Percentiles rank a stretch among this genome's conserved stretches.
Evolutionary conservation across 768 basidiomycete species (phyloP).

Genomic region (Termitomyces sp.): DNA sequence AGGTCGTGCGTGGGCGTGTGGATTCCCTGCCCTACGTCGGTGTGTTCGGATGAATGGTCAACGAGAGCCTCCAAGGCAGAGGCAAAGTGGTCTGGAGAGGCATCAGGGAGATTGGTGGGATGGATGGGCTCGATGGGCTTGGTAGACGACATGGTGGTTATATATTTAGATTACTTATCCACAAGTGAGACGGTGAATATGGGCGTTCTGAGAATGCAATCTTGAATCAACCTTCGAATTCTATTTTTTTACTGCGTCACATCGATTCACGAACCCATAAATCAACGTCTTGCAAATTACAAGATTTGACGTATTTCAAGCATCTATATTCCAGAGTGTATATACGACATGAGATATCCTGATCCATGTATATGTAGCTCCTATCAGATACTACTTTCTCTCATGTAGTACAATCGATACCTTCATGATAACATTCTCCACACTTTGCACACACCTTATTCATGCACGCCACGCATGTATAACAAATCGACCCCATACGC

Average conservation of each 20-base stretch:
- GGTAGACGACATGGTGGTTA: background rate
- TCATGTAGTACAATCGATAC: slow-evolving; percentile 23
- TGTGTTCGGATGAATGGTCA: slow-evolving; percentile 23
- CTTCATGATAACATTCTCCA: slow-evolving; percentile 33
- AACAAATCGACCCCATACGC: background rate
- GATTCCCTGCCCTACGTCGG: slow-evolving; percentile 24
- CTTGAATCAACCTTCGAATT: background rate
- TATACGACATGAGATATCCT: background rate
- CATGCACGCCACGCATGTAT: slow-evolving; percentile 28
- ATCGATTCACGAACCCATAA: too few relatives aligned
- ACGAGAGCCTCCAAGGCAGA: slow-evolving; percentile 29
- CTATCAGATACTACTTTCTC: background rate
- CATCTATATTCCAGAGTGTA: background rate
- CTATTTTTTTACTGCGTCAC: too few relatives aligned
- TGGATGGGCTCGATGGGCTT: slow-evolving; percentile 18
- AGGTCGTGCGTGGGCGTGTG: slow-evolving; percentile 24
- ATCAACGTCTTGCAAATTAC: too few relatives aligned
- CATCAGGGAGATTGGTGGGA: slow-evolving; percentile 30
- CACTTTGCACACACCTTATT: slow-evolving; percentile 33
- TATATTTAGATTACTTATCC: slow-evolving; percentile 6
- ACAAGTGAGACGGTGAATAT: background rate
- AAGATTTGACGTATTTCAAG: background rate
- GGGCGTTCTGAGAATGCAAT: background rate
- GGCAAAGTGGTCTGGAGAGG: slow-evolving; percentile 24
- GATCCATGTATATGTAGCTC: background rate